A percentile compares a stretch with the other conserved stretches of the same genome.
phyloP scores from a whole-genome alignment of 164 flowering plant species.

The Annona squamosa region DNA sequence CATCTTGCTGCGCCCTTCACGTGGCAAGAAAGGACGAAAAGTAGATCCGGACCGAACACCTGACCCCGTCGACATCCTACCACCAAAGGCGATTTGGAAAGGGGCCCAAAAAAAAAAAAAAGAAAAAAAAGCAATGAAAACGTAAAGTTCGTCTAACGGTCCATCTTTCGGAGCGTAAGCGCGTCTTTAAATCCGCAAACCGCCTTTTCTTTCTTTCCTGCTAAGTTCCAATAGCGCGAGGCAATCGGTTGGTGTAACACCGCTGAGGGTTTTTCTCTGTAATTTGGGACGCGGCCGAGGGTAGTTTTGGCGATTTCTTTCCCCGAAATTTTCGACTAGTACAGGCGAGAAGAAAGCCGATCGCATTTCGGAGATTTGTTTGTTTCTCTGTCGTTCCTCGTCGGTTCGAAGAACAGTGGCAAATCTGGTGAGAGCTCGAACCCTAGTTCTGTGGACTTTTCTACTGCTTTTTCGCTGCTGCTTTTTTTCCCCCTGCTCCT shows the following conservation, averaged over 20 bases:
- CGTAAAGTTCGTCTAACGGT: neutral
- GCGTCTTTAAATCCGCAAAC: neutral
- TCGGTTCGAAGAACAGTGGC: neutral
- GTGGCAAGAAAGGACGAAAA: too few relatives aligned
- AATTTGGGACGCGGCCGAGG: neutral
- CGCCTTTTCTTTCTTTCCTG: too few relatives aligned
- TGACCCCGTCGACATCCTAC: too few relatives aligned
- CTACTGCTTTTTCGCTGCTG: neutral
- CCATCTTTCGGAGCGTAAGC: neutral
- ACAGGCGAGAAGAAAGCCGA: neutral
- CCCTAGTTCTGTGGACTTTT: neutral
- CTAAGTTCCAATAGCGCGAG: too few relatives aligned
- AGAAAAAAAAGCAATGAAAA: neutral
- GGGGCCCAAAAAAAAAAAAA: too few relatives aligned
- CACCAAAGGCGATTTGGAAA: too few relatives aligned
- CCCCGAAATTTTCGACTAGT: neutral
- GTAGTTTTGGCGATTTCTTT: neutral
- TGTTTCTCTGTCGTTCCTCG: neutral
- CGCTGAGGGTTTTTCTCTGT: neutral
- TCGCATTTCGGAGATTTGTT: neutral
- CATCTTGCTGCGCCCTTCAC: too few relatives aligned
- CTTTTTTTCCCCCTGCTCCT: neutral
- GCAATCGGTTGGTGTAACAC: neutral
- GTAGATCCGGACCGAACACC: too few relatives aligned
- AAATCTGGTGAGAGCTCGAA: neutral